Percentiles rank a stretch among this genome's conserved stretches.
These are phyloP conservation scores for Vanderwaltozyma polyspora DNA, from an alignment of 805 yeast species.

Conservation along the genomic window DNA sequence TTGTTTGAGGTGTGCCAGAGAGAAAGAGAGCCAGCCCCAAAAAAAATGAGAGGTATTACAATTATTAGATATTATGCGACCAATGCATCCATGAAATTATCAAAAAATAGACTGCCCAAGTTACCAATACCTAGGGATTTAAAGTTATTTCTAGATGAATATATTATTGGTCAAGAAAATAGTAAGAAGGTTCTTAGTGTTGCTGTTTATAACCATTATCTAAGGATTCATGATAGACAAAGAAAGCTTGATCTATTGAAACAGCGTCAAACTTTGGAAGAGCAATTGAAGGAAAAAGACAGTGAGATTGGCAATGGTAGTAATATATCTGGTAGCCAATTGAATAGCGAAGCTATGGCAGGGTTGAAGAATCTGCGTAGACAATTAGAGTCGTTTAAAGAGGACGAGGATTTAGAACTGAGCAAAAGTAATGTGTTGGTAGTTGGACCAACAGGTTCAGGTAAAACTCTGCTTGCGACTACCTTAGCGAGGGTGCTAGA, in stretches of 20 bases:
- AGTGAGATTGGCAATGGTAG: conserved; percentile 15
- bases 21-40: too few relatives aligned
- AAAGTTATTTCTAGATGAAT: conserved; percentile 37
- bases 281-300: conserved; percentile 13
- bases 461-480: conserved; percentile 47
- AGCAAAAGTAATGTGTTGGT: conserved; percentile 46
- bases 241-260: conserved; percentile 5
- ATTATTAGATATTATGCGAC: too few relatives aligned
- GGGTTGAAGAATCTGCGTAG: conserved; percentile 22
- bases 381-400: conserved; percentile 15
- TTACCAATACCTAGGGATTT: conserved; percentile 40
- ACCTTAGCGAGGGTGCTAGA: conserved; percentile 41
- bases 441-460: conserved; percentile 53
- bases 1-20: too few relatives aligned
- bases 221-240: conserved; percentile 36
- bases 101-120: conserved; percentile 7
- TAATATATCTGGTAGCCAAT: too few relatives aligned
- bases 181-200: conserved; percentile 50
- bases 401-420: conserved; percentile 34
- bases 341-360: conserved; percentile 24
- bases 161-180: conserved; percentile 44
- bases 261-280: conserved; percentile 20
- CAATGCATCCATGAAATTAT: conserved; percentile 7
- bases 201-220: conserved; percentile 48
- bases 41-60: too few relatives aligned